Conservation (phyloP, 2,329 filamentous ascomycete genomes). For the Fusarium neocosmosporiellum region DNA sequence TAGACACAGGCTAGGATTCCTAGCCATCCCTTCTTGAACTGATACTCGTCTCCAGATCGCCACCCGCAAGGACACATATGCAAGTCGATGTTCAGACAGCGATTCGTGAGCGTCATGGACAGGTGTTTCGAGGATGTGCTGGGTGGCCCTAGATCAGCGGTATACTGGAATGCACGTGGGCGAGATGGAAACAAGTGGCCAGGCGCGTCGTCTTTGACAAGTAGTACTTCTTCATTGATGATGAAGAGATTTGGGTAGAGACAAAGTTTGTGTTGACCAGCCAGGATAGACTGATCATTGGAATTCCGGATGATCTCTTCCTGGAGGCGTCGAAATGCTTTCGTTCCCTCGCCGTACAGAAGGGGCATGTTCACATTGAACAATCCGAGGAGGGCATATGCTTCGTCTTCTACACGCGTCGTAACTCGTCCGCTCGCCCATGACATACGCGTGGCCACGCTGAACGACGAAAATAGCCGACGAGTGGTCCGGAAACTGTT, state of each 20-base stretch:
- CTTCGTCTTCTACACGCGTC: not conserved
- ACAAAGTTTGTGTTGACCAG: too few relatives aligned
- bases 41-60: too few relatives aligned
- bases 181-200: not conserved
- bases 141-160: not conserved
- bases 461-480: not conserved
- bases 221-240: too few relatives aligned
- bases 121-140: not conserved
- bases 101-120: not conserved
- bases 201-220: rapidly evolving
- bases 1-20: not conserved
- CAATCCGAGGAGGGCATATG: not conserved
- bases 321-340: not conserved
- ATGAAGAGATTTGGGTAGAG: too few relatives aligned
- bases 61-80: not conserved
- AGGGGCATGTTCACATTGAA: not conserved
- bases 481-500: rapidly evolving
- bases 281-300: not conserved
- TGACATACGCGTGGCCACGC: not conserved
- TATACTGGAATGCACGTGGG: not conserved
- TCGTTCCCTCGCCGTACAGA: not conserved
- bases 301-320: not conserved
- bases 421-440: not conserved
- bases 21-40: not conserved
- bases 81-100: not conserved